Percentiles rank a stretch among this genome's conserved stretches.
These are phyloP conservation scores for Hemileia vastatrix DNA, from an alignment of 1,284 basidiomycete species.

Conservation along the genomic window DNA sequence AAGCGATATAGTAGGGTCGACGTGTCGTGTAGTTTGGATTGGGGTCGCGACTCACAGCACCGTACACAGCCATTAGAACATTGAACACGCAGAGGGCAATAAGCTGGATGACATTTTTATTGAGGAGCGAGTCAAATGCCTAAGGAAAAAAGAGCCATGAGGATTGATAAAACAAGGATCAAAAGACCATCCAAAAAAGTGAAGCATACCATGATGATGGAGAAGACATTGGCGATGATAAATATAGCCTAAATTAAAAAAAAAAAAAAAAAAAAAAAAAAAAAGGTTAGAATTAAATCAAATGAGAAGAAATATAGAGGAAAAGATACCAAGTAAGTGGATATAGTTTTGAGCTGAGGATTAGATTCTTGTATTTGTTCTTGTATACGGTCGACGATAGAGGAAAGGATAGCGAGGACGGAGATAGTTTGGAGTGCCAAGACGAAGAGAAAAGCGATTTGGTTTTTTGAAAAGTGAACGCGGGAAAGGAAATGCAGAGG, in stretches of 20 bases:
- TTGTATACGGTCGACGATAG: slow-evolving; percentile 12
- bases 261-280: background rate
- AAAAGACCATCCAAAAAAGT: too few species aligned
- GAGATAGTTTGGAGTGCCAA: slow-evolving; percentile 10
- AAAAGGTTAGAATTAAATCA: background rate
- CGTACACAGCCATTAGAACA: slow-evolving; percentile 12
- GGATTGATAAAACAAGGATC: background rate
- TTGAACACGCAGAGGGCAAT: slow-evolving; percentile 15
- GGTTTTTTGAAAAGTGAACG: slow-evolving; percentile 4
- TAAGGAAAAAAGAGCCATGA: background rate
- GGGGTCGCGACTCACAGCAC: slow-evolving; percentile 1
- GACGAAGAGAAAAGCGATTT: slow-evolving; percentile 6
- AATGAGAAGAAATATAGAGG: background rate
- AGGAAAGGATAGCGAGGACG: slow-evolving; percentile 17
- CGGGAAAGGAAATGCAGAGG: too few species aligned
- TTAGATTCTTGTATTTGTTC: slow-evolving; percentile 7
- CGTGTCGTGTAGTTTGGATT: background rate
- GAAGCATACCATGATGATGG: background rate
- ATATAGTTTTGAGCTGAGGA: slow-evolving; percentile 13
- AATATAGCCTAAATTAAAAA: background rate
- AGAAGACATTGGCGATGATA: too few species aligned
- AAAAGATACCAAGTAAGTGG: slow-evolving; percentile 9
- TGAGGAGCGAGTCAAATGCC: background rate
- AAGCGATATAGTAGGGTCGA: background rate
- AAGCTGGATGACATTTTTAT: slow-evolving; percentile 12